Evolutionary conservation across 192 early-diverging fungal species (phyloP).

Genomic region (Backusella macrospora): DNA sequence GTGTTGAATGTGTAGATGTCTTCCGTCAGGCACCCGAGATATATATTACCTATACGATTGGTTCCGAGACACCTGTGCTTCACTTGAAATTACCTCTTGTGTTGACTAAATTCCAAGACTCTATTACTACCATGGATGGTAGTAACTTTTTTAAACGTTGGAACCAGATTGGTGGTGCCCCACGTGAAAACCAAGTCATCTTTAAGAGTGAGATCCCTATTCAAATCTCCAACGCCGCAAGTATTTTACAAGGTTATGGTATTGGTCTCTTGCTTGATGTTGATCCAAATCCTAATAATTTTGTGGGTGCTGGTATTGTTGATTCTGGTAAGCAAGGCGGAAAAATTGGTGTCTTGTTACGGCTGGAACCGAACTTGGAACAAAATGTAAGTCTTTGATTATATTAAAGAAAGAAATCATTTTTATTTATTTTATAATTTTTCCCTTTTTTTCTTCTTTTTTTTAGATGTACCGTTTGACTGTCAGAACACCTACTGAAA

Average conservation of each 20-base stretch:
- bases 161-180: constrained; percentile 93
- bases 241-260: constrained; percentile 66
- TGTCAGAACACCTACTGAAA: constrained; percentile 84
- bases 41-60: constrained; percentile 68
- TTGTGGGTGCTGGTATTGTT: constrained; percentile 90
- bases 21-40: constrained; percentile 65
- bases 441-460: no score
- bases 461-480: constrained; percentile 86
- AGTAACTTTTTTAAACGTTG: constrained; percentile 88
- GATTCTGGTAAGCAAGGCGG: constrained; percentile 66
- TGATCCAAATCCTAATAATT: constrained; percentile 88
- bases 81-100: constrained; percentile 80
- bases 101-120: constrained; percentile 86
- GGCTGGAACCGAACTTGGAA: constrained; percentile 85
- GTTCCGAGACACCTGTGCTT: constrained; percentile 45
- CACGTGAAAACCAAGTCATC: constrained; percentile 81
- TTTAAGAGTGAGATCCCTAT: constrained; percentile 52
- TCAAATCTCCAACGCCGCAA: constrained; percentile 54
- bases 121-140: constrained; percentile 70
- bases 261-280: constrained; percentile 80
- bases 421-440: not conserved
- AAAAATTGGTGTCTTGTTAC: constrained; percentile 88
- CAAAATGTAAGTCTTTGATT: constrained; percentile 65
- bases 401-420: not conserved
- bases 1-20: constrained; percentile 72